Evolutionary conservation across 768 basidiomycete species (phyloP).

Genomic region (Kwoniella dendrophila): DNA sequence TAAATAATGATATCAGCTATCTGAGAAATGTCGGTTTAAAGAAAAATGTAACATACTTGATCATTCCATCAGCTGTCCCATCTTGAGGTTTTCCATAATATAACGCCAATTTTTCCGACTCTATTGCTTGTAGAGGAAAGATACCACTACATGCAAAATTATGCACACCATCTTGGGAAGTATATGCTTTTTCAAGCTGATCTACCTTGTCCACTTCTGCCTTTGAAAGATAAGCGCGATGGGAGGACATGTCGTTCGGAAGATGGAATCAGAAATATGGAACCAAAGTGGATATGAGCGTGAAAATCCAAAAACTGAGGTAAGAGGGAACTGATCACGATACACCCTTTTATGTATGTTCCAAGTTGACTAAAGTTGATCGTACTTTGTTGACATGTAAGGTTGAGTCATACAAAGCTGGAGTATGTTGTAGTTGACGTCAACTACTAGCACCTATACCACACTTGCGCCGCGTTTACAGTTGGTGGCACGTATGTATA

Average conservation of each 20-base stretch:
- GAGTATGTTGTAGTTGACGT: no score
- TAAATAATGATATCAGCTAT: no score
- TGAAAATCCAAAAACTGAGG: neutral
- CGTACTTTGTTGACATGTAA: no score
- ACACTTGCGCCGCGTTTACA: no score
- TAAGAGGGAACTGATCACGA: no score
- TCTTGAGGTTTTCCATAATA: neutral
- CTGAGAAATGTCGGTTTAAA: no score
- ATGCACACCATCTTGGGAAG: neutral
- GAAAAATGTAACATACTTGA: conserved; percentile 1
- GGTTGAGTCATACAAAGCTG: no score
- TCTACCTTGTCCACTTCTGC: neutral
- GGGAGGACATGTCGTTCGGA: neutral
- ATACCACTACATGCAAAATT: conserved; percentile 5
- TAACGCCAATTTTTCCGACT: neutral
- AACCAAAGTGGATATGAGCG: neutral
- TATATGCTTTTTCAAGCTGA: neutral
- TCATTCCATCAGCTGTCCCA: neutral
- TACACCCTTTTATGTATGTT: no score
- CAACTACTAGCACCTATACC: no score
- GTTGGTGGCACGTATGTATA: no score
- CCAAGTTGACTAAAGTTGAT: no score
- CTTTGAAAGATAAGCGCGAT: neutral
- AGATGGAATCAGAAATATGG: neutral
- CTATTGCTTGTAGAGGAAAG: neutral